Conservation (phyloP, 495 filamentous ascomycete genomes). For the Penicillium fimorum region DNA sequence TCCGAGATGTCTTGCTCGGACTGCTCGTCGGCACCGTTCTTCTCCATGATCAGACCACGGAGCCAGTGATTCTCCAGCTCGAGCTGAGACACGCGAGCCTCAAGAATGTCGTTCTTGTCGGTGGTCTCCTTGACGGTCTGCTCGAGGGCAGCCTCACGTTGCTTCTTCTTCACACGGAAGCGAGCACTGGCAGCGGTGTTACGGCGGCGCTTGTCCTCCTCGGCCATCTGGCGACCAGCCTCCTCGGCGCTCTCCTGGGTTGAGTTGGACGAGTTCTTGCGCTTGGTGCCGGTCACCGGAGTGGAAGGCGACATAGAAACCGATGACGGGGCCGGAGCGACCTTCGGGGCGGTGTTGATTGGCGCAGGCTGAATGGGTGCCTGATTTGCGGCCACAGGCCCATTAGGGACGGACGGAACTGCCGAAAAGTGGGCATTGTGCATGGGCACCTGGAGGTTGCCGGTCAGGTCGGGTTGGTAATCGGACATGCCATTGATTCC, state of each 20-base stretch:
- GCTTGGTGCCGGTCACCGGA: slow-evolving; percentile 34
- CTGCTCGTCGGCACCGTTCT: slow-evolving; percentile 59
- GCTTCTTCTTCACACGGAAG: slow-evolving; percentile 99
- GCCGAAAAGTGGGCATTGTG: slow-evolving; percentile 31
- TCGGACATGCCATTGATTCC: slow-evolving; percentile 41
- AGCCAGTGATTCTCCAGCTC: slow-evolving; percentile 98
- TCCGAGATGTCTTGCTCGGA: slow-evolving; percentile 46
- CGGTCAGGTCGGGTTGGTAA: slow-evolving; percentile 34
- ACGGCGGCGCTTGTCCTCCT: slow-evolving; percentile 95
- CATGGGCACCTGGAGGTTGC: slow-evolving; percentile 27
- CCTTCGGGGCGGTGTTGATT: slow-evolving; percentile 19
- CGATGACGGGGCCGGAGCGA: slow-evolving; percentile 21
- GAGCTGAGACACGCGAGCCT: slow-evolving; percentile 76
- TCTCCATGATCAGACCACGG: slow-evolving; percentile 89
- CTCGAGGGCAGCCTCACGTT: slow-evolving; percentile 90
- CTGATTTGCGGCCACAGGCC: slow-evolving; percentile 17
- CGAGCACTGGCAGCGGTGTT: slow-evolving; percentile 95
- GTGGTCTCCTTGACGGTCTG: slow-evolving; percentile 83
- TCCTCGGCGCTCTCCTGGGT: slow-evolving; percentile 40
- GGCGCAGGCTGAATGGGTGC: slow-evolving; percentile 28
- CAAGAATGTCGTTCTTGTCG: slow-evolving; percentile 76
- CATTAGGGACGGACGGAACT: slow-evolving; percentile 24
- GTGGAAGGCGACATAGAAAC: slow-evolving; percentile 18
- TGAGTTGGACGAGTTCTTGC: slow-evolving; percentile 41
- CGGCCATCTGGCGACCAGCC: slow-evolving; percentile 69